Base-by-base conservation (phyloP, 108 stramenopile species). In the Epithemia pelagica region DNA sequence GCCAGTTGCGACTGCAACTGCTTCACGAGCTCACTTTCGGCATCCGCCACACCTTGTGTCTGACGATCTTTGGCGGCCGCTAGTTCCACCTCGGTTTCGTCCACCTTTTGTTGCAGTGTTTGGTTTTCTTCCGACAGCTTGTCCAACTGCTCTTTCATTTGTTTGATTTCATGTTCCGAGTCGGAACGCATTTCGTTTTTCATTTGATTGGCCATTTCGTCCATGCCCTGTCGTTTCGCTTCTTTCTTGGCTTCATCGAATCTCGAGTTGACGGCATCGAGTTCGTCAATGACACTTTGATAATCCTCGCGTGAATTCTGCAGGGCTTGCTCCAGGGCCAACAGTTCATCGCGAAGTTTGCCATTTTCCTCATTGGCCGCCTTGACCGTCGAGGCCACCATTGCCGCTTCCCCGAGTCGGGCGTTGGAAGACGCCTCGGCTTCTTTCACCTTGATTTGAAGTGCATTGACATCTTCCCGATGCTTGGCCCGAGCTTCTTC, bases 271-370 rank as follows among this genome's bases (percentile, higher is more conserved):
- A 94, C 76, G 3, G 81, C 87, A 23, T 88, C 89, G 66, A 93
- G 69, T 71, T 93, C 91, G 1, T 81, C 74, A 46, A 84, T 71
- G 26, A 88, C 52, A 2, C 74, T 61, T 46, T 82, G 76, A 33
- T 77, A 74, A 74, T 93, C 91, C 26, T 70, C 56, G 68, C 89
- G 89, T 61, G 85, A 83, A 59, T 90, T 93, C 32, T 77, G 33
- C 26, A 93, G 69, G 19, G 91, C 88, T 21, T 73, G 53, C 55
- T 86, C 82, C 61, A 93, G 68, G 32, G 71, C 64, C 8, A 63
- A 75, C 55, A 93, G 74, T 66, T 93, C 82, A 30, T 83, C 83
- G 67, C 71, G 77, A 24, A 81, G 61, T 25, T 66, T 66, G 21
- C 59, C 71, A 46, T 75, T 79, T 64, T 87, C 78, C 22, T 75